Conservation (phyloP, 2,329 filamentous ascomycete genomes). For the Corniculantispora saksenae region DNA sequence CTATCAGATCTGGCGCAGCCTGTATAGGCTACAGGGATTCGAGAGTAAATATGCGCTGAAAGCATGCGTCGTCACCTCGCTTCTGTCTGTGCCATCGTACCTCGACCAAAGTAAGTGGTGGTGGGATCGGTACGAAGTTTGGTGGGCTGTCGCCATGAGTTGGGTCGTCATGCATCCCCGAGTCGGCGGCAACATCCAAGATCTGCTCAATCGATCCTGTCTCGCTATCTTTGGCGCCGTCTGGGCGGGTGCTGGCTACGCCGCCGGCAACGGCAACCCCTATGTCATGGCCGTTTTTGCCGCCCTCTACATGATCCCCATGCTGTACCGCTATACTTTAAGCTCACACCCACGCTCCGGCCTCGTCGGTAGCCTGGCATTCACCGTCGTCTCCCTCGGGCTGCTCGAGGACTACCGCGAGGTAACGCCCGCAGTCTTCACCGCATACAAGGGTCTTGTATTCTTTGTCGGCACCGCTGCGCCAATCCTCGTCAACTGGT, state of each 20-base stretch:
- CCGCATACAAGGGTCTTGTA: constrained; percentile 49
- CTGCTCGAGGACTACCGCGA: constrained; percentile 34
- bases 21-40: constrained; percentile 58
- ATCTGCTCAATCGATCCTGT: constrained; percentile 53
- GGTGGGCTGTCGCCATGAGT: constrained; percentile 60
- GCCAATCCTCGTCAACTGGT: constrained; percentile 58
- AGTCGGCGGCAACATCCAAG: constrained; percentile 59
- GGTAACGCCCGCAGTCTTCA: constrained; percentile 40
- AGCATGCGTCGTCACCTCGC: constrained; percentile 50
- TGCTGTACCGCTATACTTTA: constrained; percentile 58
- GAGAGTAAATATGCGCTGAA: constrained; percentile 60
- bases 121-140: constrained; percentile 57
- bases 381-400: constrained; percentile 54
- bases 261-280: constrained; percentile 52
- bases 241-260: constrained; percentile 56
- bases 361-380: constrained; percentile 58
- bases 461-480: constrained; percentile 56
- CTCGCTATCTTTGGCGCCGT: constrained; percentile 53
- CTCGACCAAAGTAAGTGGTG: constrained; percentile 44
- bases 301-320: constrained; percentile 58
- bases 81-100: constrained; percentile 58
- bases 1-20: constrained; percentile 49
- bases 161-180: constrained; percentile 55
- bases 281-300: constrained; percentile 58
- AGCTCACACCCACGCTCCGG: constrained; percentile 58